Evolutionary conservation across 1,139 yeast genomes (phyloP), one percentile per base, ranked within the genome.

Genomic region (Meyerozyma carpophila): DNA sequence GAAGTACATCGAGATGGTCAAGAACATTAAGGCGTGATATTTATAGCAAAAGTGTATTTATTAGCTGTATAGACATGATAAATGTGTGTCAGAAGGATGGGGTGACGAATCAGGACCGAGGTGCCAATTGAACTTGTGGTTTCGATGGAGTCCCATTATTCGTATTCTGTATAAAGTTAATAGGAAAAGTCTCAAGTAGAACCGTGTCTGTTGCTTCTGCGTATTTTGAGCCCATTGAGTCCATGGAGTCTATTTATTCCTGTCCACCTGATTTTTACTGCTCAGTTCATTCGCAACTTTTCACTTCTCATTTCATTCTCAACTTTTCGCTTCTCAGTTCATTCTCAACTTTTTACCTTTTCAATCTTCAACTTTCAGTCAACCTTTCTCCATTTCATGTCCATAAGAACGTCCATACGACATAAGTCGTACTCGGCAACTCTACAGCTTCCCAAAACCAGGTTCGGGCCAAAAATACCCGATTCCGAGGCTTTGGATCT

Each of bases 1-100:
- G 64, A 79, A 79, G 66, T 79, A 78, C 75, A 77, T 75, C 62
- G 82, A 78, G 67, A 69, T 79, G 68, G 83, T 78, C 57, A 73
- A 75, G 68, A 68, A 63, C 68, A 69, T 73, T 50, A 62, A 62
- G 58, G 62, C 62, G 50, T 56, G 53, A 49, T 34, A 34, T 34
- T 34, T 34, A 34, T 34, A 34, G 26, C 37, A 34, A 34, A 25
- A 18, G 28, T 21, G 26, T 27, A 36, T 36, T 36, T 36, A 36
- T 36, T 36, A 34, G 21, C 37, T 34, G 24, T 18, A 34, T 34
- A 34, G 24, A 36, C 38, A 31, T 27, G 29, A 27, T 26, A 27
- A 27, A 27, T 27, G 29, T 27, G 28, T 27, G 29, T 27, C 29
- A 27, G 29, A 26, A n/a, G n/a, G n/a, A n/a, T n/a, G n/a, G n/a